Evolutionary conservation across 768 basidiomycete genomes (phyloP), one percentile per base, ranked within the genome.

Genomic region (Clitopilus hobsonii): DNA sequence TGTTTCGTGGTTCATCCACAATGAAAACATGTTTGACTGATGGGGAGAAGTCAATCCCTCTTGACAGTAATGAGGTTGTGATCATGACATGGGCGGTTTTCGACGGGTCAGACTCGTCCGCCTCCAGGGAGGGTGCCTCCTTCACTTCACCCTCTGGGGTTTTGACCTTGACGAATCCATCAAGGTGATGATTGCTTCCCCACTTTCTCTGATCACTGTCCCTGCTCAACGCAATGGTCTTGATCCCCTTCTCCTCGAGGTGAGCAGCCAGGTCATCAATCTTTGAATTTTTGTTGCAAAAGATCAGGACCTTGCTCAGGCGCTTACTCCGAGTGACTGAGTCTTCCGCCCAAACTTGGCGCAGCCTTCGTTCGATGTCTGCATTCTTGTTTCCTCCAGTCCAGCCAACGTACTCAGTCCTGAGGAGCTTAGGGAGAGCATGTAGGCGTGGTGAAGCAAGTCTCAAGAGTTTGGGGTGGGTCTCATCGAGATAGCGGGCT

Each of bases 51-150:
- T 97, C 94, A 1, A 96, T 80, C 1, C 94, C 94, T 18, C 94
- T 83, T 8, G 92, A 93, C 24, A 97, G 84, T 28, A 97, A 76
- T 5, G 93, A 95, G 0, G 94, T 97, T 28, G 94, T 95, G 53
- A 96, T 78, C 62, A 97, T 75, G 32, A 95, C 85, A 54, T 82
- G 82, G 14, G 88, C 83, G 0, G 69, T 69, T 6, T 71, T 63
- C 47, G 72, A 66, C 2, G 68, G 67, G 56, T 71, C 68, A 49
- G 57, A 67, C 24, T 5, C 50, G 22, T 25, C 16, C 30, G 50
- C 55, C 26, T 56, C 49, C 13, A 47, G 24, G 50, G 54, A 30
- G n/a, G 51, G 13, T 6, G 53, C 53, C 52, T 54, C 54, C 14
- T 54, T 20, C 38, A 32, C 54, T 13, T 49, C 56, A 8, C 62